Evolutionary conservation across 768 basidiomycete genomes (phyloP), one percentile per base, ranked within the genome.

Genomic region (Leccinum boreale): DNA sequence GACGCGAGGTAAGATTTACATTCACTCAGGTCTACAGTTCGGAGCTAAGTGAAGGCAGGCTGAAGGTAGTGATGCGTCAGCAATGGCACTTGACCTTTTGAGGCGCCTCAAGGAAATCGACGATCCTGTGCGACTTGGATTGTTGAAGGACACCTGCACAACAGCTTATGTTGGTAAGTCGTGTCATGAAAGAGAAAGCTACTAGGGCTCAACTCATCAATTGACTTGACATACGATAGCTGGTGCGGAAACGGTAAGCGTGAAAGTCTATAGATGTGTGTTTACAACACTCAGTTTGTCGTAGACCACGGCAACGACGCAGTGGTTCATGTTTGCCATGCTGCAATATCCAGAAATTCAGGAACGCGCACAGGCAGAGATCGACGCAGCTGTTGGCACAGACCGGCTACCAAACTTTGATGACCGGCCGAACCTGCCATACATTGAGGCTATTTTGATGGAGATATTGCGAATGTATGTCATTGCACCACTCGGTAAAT

Each of bases 311-410:
- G 44, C 68, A 1, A 59, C 56, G 12, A 33, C 62, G 46, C 56
- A 57, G 23, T 55, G 46, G 2, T 75, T 77, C 55, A 59, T 74
- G 56, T 60, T 74, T n/a, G 68, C 66, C 12, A 76, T 75, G 69
- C 28, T 68, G 8, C 55, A 58, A 7, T 44, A 73, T 52, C 74
- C 74, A 1, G 68, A 70, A 9, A 65, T 70, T n/a, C 73, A 75
- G 48, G 47, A 53, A 11, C 59, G 57, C 23, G 74, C 74, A 28
- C 63, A 70, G 6, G 65, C 64, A 33, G 74, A 75, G 56, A 55
- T 76, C 10, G 65, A 68, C 11, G 39, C 52, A 0, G 66, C 71
- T 17, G 58, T 75, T 42, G 75, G 76, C 4, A 59, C 45, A 12
- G 52, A 59, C 44, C 56, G 69, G 10, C 59, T 73, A 14, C 74